Percentiles rank a stretch among this genome's conserved stretches.
Conservation (phyloP, 129 eudicot species). For the Erigeron canadensis region DNA sequence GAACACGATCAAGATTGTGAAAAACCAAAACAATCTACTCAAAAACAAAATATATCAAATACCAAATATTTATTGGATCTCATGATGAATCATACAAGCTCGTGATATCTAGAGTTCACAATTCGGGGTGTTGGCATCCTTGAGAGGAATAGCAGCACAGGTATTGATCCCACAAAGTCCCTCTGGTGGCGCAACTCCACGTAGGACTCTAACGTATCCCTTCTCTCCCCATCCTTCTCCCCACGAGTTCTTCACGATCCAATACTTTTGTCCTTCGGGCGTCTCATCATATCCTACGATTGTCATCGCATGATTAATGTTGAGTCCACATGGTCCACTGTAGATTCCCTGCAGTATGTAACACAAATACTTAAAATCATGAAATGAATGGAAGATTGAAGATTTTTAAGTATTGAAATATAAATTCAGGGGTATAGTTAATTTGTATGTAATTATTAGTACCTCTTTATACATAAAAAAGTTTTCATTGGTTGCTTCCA, state of each 20-base stretch:
- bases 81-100: too few species aligned
- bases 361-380: neutral
- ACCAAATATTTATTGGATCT: too few species aligned
- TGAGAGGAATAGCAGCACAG: neutral
- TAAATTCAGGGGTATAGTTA: neutral
- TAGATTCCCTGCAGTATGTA: constrained; percentile 41
- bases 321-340: constrained; percentile 52
- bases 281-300: neutral
- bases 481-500: constrained; percentile 43
- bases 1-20: too few species aligned
- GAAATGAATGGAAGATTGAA: neutral
- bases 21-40: too few species aligned
- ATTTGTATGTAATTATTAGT: neutral
- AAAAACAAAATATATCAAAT: too few species aligned
- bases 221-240: constrained; percentile 26
- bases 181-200: neutral
- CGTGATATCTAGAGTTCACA: too few species aligned
- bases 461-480: constrained; percentile 64
- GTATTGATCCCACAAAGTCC: constrained; percentile 26
- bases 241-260: constrained; percentile 31
- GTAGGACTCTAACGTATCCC: constrained; percentile 12
- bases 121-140: neutral
- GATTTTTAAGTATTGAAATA: too few species aligned
- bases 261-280: neutral
- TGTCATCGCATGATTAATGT: constrained; percentile 9